Evolutionary conservation across 2,329 filamentous ascomycete genomes (phyloP).

Genomic region (Scytalidium sp.): DNA sequence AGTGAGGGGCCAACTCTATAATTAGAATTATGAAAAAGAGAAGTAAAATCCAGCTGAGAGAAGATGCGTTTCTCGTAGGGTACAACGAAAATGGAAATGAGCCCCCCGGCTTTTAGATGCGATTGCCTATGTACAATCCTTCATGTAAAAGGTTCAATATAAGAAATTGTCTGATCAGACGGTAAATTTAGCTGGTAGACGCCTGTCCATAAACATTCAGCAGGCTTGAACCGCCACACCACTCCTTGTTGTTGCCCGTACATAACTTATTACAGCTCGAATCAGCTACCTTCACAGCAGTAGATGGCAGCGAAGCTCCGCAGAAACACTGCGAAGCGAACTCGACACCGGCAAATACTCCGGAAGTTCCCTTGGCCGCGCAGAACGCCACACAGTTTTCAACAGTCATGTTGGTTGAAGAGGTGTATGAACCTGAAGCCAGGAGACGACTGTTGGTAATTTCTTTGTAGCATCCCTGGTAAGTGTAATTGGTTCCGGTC

Average conservation of each 20-base stretch:
- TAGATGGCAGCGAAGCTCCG: conserved; percentile 17
- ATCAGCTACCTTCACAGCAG: conserved; percentile 8
- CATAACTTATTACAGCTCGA: conserved; percentile 21
- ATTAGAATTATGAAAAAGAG: too few relatives aligned
- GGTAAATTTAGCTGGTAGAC: neutral
- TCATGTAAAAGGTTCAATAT: neutral
- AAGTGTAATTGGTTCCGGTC: conserved; percentile 14
- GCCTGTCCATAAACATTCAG: conserved; percentile 15
- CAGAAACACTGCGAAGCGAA: conserved; percentile 32
- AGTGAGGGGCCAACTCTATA: too few relatives aligned
- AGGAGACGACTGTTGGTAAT: conserved; percentile 15
- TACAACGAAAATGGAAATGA: too few relatives aligned
- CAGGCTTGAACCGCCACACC: conserved; percentile 24
- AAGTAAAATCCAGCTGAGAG: too few relatives aligned
- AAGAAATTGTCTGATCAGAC: neutral
- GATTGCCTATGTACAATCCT: neutral
- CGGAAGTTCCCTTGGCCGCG: conserved; percentile 17
- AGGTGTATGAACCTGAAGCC: conserved; percentile 8
- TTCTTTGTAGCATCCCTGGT: conserved; percentile 27
- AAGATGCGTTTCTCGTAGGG: too few relatives aligned
- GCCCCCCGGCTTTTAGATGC: too few relatives aligned
- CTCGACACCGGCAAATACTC: conserved; percentile 32
- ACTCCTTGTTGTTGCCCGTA: conserved; percentile 24
- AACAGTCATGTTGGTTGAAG: conserved; percentile 24
- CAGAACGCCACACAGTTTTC: conserved; percentile 26